These are phyloP conservation scores for Colletotrichum siamense DNA, from an alignment of 2,329 filamentous ascomycete species.

Conservation along the genomic window DNA sequence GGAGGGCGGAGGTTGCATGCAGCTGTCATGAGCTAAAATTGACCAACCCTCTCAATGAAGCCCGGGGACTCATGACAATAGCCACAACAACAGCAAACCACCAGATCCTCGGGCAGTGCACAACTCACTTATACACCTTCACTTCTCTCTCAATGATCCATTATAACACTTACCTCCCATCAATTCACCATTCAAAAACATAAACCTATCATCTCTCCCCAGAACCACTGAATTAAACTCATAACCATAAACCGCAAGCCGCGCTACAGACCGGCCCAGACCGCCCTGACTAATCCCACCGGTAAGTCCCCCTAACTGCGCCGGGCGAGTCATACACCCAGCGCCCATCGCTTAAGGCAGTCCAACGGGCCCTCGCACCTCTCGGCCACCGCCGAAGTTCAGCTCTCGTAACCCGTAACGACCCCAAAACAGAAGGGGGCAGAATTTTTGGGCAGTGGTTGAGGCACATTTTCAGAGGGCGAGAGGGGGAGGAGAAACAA, in stretches of 20 bases:
- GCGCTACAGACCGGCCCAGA: background rate
- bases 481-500: background rate
- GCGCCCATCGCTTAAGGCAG: background rate
- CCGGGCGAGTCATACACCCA: background rate
- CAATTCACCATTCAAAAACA: background rate
- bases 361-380: background rate
- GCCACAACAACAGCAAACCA: too few species aligned
- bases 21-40: background rate
- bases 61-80: too few species aligned
- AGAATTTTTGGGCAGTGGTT: background rate
- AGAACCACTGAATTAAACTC: background rate
- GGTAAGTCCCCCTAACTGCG: background rate
- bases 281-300: background rate
- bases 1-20: background rate
- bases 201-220: background rate
- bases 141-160: rapidly evolving
- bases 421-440: background rate
- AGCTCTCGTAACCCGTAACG: background rate
- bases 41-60: background rate
- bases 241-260: background rate
- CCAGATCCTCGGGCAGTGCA: background rate
- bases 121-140: background rate
- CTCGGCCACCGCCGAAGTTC: conserved; percentile 1
- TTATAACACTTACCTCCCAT: background rate
- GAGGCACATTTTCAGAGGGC: background rate